Evolutionary conservation across 2,329 filamentous ascomycete species (phyloP).

Genomic region (Monosporascus sp.): DNA sequence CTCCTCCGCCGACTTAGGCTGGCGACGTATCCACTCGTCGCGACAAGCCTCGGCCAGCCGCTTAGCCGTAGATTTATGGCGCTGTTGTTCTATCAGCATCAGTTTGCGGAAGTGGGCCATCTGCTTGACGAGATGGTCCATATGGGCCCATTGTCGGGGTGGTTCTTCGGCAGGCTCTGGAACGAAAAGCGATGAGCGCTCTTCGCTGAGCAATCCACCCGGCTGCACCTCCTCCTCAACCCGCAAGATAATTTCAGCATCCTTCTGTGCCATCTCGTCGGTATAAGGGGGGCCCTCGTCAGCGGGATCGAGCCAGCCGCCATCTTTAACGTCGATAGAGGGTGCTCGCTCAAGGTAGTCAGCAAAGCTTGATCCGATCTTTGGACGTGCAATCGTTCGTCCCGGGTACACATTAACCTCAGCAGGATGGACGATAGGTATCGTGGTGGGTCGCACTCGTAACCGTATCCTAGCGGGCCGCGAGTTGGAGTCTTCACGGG

Average conservation of each 20-base stretch:
- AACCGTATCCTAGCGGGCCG: conserved; percentile 40
- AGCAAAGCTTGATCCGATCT: conserved; percentile 48
- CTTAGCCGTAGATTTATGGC: conserved; percentile 74
- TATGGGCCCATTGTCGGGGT: conserved; percentile 75
- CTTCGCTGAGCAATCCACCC: conserved; percentile 68
- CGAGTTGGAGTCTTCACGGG: conserved; percentile 17
- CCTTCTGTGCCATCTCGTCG: conserved; percentile 56
- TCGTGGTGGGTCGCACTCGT: conserved; percentile 39
- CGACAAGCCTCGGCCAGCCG: conserved; percentile 72
- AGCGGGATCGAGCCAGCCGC: conserved; percentile 45
- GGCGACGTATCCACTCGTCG: conserved; percentile 67
- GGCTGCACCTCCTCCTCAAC: conserved; percentile 69
- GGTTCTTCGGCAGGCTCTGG: conserved; percentile 71
- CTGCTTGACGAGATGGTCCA: conserved; percentile 78
- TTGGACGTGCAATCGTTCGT: conserved; percentile 35
- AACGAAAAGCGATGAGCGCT: conserved; percentile 65
- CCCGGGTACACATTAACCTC: conserved; percentile 44
- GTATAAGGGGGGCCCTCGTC: conserved; percentile 56
- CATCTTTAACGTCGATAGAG: conserved; percentile 50
- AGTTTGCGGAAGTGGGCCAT: conserved; percentile 75
- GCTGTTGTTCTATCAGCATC: conserved; percentile 70
- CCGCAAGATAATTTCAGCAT: conserved; percentile 63
- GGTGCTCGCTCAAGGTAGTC: conserved; percentile 52
- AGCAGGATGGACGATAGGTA: conserved; percentile 56
- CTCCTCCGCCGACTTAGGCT: conserved; percentile 74